A percentile compares a stretch with the other conserved stretches of the same genome.
phyloP scores from a whole-genome alignment of 306 rosid genomes.

The Alnus glutinosa region DNA sequence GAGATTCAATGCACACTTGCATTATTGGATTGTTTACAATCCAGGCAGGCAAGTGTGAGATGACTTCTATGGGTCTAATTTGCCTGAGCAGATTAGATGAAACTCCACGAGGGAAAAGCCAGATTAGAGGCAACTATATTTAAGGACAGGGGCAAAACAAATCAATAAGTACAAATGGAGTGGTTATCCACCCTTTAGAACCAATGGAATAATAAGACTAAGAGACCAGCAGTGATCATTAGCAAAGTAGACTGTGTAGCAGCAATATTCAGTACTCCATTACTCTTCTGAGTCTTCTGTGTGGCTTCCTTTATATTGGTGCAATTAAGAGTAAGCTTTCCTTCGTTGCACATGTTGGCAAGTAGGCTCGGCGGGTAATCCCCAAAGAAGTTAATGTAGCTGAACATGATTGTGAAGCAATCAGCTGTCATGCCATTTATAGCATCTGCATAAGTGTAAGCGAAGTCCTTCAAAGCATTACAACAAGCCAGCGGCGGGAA shows the following conservation, averaged over 20 bases:
- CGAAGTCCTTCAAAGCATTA: slow-evolving; percentile 73
- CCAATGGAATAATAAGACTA: slow-evolving; percentile 30
- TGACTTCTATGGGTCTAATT: too few relatives aligned
- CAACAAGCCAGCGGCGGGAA: slow-evolving; percentile 71
- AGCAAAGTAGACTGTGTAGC: slow-evolving; percentile 29
- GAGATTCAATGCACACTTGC: too few relatives aligned
- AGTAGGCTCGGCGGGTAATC: slow-evolving; percentile 87
- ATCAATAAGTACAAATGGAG: neutral
- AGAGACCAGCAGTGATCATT: slow-evolving; percentile 23
- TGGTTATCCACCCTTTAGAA: slow-evolving; percentile 23
- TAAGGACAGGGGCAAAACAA: neutral
- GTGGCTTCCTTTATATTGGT: neutral
- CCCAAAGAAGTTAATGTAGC: slow-evolving; percentile 82
- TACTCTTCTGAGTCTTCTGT: neutral
- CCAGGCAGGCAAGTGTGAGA: too few relatives aligned
- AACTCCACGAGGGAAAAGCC: neutral
- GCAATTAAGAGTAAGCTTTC: slow-evolving; percentile 61
- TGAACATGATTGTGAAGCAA: slow-evolving; percentile 75
- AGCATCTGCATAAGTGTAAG: slow-evolving; percentile 50
- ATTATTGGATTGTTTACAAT: too few relatives aligned
- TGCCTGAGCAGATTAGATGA: too few relatives aligned
- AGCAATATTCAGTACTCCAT: slow-evolving; percentile 3
- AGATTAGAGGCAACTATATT: neutral
- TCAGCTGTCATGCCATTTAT: slow-evolving; percentile 49
- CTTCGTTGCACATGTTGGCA: slow-evolving; percentile 70